These are phyloP conservation scores for Fusarium dlaminii DNA, from an alignment of 2,329 filamentous ascomycete genomes.

Conservation along the genomic window DNA sequence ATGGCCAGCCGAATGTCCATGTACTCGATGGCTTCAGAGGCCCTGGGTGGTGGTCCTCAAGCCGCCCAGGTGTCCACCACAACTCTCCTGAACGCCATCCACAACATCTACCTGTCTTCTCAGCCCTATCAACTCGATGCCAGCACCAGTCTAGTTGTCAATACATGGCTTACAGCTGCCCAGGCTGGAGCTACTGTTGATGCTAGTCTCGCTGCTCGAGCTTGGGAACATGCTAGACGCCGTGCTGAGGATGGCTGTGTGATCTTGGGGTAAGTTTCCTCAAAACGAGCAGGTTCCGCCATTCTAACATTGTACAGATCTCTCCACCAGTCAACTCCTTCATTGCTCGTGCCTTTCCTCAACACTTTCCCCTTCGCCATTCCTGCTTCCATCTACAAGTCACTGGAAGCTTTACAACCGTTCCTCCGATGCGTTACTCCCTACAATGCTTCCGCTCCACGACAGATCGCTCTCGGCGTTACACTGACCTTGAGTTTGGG, in stretches of 20 bases:
- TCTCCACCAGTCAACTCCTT: conserved; percentile 88
- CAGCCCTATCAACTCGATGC: conserved; percentile 89
- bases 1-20: conserved; percentile 75
- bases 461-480: conserved; percentile 82
- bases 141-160: conserved; percentile 90
- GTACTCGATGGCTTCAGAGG: conserved; percentile 74
- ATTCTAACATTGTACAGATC: conserved; percentile 66
- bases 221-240: conserved; percentile 95
- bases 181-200: conserved; percentile 81
- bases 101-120: conserved; percentile 85
- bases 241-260: conserved; percentile 96
- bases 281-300: not conserved
- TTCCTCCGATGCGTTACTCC: conserved; percentile 90
- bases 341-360: conserved; percentile 82
- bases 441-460: conserved; percentile 83
- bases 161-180: conserved; percentile 90
- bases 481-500: conserved; percentile 83
- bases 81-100: conserved; percentile 89
- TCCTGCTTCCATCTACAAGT: conserved; percentile 78
- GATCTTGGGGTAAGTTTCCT: conserved; percentile 77
- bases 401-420: conserved; percentile 82
- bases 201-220: conserved; percentile 76
- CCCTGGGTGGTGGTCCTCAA: conserved; percentile 70
- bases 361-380: conserved; percentile 81
- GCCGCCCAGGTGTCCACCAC: conserved; percentile 89